A percentile compares a stretch with the other conserved stretches of the same genome.
Evolutionary conservation across 257 asterid species (phyloP).

Genomic region (Lycium barbarum): DNA sequence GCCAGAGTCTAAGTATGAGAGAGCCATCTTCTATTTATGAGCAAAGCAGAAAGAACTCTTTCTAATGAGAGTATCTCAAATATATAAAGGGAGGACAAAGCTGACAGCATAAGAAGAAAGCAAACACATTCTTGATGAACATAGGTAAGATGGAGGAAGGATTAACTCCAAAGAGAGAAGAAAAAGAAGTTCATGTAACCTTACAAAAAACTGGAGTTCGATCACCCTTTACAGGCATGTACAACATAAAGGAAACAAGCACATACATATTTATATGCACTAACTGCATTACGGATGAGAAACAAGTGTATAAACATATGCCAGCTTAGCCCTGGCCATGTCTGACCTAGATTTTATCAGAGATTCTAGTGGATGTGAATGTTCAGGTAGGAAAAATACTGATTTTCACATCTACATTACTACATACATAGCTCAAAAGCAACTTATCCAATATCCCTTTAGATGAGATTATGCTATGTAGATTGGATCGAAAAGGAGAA

Average conservation of each 20-base stretch:
- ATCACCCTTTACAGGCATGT: no score
- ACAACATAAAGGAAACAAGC: not conserved
- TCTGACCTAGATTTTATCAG: not conserved
- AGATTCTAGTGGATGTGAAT: not conserved
- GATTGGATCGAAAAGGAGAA: not conserved
- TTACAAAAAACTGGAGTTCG: no score
- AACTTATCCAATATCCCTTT: slow-evolving; percentile 12
- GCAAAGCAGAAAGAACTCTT: not conserved
- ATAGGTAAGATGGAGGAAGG: no score
- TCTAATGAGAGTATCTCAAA: not conserved
- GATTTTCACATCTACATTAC: not conserved
- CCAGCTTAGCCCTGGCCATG: not conserved
- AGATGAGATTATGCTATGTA: not conserved
- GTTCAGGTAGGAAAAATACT: not conserved
- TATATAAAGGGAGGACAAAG: not conserved
- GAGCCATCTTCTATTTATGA: not conserved
- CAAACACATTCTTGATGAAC: no score
- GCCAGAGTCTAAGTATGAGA: not conserved
- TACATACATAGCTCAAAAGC: slow-evolving; percentile 7
- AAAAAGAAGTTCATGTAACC: no score
- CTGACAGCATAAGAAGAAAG: no score
- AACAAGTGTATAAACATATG: not conserved
- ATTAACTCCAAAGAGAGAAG: no score
- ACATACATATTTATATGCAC: not conserved
- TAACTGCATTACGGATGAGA: not conserved